Conservation (phyloP, 257 asterid genomes). For the Agastache rugosa region DNA sequence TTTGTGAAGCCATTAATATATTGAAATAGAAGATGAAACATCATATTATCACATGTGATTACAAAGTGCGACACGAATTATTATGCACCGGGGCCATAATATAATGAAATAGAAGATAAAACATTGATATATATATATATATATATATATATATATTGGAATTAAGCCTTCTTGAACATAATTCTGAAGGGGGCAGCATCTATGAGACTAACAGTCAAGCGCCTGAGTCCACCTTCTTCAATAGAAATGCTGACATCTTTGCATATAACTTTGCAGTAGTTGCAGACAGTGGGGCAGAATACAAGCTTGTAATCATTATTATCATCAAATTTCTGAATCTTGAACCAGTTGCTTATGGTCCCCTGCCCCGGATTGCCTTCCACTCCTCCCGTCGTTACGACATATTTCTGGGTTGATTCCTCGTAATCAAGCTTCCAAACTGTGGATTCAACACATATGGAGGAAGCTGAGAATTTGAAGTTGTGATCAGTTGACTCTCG, state of each 20-base stretch:
- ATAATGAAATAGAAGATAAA: too few relatives aligned
- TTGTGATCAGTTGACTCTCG: constrained; percentile 53
- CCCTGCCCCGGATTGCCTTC: constrained; percentile 56
- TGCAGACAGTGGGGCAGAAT: constrained; percentile 56
- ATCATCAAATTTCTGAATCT: constrained; percentile 35
- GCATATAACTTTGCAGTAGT: constrained; percentile 57
- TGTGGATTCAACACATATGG: constrained; percentile 47
- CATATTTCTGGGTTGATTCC: constrained; percentile 36
- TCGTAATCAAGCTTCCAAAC: constrained; percentile 52
- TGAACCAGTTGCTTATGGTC: constrained; percentile 39
- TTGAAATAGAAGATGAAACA: neutral
- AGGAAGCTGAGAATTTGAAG: constrained; percentile 47
- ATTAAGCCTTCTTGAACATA: constrained; percentile 38
- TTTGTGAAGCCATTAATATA: too few relatives aligned
- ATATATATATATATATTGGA: too few relatives aligned
- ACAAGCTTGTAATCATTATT: neutral
- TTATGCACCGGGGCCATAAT: too few relatives aligned
- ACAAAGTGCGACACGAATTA: too few relatives aligned
- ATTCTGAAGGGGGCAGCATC: constrained; percentile 35
- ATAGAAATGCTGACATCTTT: constrained; percentile 41
- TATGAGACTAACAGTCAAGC: constrained; percentile 38
- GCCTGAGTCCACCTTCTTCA: constrained; percentile 53
- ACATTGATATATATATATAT: too few relatives aligned
- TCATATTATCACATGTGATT: too few relatives aligned
- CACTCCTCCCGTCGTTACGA: constrained; percentile 48